Evolutionary conservation across 1,139 yeast genomes (phyloP).

Genomic region (Geotrichum phurueaensis): DNA sequence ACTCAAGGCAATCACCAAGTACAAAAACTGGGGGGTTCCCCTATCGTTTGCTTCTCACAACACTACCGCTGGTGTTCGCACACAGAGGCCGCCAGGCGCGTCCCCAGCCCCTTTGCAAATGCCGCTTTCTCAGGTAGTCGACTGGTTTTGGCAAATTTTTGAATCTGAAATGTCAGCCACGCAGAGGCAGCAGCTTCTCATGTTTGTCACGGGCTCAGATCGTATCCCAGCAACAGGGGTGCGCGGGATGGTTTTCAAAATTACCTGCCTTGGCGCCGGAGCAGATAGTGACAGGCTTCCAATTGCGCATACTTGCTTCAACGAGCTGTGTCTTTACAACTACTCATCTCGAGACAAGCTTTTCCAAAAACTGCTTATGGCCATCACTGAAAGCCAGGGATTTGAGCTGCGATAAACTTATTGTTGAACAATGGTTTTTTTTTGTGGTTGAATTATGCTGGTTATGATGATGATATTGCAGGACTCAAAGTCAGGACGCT

Average conservation of each 20-base stretch:
- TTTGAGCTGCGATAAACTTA: constrained; percentile 58
- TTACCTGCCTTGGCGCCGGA: constrained; percentile 30
- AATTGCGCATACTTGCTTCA: constrained; percentile 88
- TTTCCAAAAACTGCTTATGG: constrained; percentile 50
- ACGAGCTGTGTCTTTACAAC: constrained; percentile 70
- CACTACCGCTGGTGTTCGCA: background rate
- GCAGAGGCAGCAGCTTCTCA: constrained; percentile 57
- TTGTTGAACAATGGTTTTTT: background rate
- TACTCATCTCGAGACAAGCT: constrained; percentile 52
- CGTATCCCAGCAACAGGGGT: constrained; percentile 90
- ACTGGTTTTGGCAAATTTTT: constrained; percentile 82
- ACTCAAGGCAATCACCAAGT: constrained; percentile 64
- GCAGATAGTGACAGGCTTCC: constrained; percentile 56
- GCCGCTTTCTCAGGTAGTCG: constrained; percentile 36
- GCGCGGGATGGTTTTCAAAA: constrained; percentile 17
- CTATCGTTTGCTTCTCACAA: constrained; percentile 21
- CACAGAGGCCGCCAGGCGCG: background rate
- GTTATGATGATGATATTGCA: background rate
- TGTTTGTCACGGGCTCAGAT: constrained; percentile 86
- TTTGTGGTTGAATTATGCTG: background rate
- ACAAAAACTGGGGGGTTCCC: constrained; percentile 51
- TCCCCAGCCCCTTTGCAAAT: constrained; percentile 14
- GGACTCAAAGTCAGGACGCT: background rate
- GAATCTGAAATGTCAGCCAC: constrained; percentile 36
- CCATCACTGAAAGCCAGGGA: constrained; percentile 75